phyloP scores from a whole-genome alignment of 2,329 filamentous ascomycete species.

The Westerdykella aurantiaca region DNA sequence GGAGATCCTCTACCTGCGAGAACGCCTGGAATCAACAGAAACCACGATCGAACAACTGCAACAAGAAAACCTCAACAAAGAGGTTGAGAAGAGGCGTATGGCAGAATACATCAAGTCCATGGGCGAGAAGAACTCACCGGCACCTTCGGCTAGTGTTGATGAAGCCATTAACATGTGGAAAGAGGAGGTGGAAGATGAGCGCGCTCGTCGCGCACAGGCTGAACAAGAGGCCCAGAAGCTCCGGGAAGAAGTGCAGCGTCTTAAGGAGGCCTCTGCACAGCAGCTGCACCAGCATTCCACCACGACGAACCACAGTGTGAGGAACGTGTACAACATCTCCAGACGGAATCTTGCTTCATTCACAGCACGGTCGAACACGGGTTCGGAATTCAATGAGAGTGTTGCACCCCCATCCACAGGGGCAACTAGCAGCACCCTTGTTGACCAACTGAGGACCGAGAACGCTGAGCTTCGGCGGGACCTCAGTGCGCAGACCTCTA shows the following conservation, averaged over 20 bases:
- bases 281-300: constrained; percentile 29
- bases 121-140: constrained; percentile 41
- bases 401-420: constrained; percentile 18
- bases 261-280: constrained; percentile 45
- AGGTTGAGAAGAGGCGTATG: constrained; percentile 80
- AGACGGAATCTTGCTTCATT: constrained; percentile 38
- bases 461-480: constrained; percentile 89
- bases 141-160: constrained; percentile 34
- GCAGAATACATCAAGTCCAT: constrained; percentile 70
- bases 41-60: constrained; percentile 76
- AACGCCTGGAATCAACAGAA: constrained; percentile 78
- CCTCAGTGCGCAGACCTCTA: constrained; percentile 91
- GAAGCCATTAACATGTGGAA: constrained; percentile 74
- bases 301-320: constrained; percentile 30
- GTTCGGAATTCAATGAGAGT: constrained; percentile 37
- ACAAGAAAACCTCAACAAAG: constrained; percentile 69
- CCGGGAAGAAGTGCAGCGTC: constrained; percentile 73
- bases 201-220: constrained; percentile 76
- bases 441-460: constrained; percentile 85
- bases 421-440: constrained; percentile 59
- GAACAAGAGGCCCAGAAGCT: constrained; percentile 83
- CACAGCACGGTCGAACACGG: constrained; percentile 34
- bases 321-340: constrained; percentile 34
- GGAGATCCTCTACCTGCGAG: constrained; percentile 76
- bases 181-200: constrained; percentile 88